These are phyloP conservation scores for Byssoonygena ceratinophila DNA, from an alignment of 2,329 filamentous ascomycete species.

Conservation along the genomic window DNA sequence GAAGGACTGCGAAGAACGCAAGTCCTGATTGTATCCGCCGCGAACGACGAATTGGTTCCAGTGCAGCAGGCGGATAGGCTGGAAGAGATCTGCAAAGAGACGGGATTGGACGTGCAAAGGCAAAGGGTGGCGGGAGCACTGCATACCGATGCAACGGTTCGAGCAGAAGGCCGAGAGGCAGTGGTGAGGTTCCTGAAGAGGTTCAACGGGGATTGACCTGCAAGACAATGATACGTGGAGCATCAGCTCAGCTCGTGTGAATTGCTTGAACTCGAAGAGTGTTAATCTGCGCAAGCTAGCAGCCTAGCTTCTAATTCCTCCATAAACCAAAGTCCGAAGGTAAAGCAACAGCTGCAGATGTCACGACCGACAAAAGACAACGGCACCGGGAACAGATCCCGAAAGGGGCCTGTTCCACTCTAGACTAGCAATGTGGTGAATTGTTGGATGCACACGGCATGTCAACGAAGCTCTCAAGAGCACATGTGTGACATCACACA, in stretches of 20 bases:
- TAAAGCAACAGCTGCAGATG: no score
- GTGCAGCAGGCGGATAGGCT: conserved; percentile 27
- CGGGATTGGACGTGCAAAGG: conserved; percentile 27
- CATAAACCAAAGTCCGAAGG: no score
- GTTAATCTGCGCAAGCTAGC: no score
- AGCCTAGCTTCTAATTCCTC: no score
- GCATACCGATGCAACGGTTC: conserved; percentile 41
- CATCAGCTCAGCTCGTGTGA: no score
- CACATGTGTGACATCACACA: neutral
- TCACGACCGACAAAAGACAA: no score
- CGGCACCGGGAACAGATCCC: neutral
- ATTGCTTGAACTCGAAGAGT: no score
- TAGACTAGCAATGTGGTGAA: no score
- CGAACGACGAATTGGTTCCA: conserved; percentile 38
- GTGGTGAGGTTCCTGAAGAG: conserved; percentile 23
- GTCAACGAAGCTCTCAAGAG: neutral
- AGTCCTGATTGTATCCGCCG: conserved; percentile 34
- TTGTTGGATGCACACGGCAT: no score
- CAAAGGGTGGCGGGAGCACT: conserved; percentile 38
- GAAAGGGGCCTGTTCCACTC: no score
- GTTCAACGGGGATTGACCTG: neutral
- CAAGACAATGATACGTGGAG: no score
- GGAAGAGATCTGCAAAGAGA: conserved; percentile 26
- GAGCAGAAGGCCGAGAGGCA: conserved; percentile 34
- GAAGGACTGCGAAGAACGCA: conserved; percentile 18